Percentiles rank a stretch among this genome's conserved stretches.
Evolutionary conservation across 2,329 filamentous ascomycete species (phyloP).

Genomic region (Fusarium sp.): DNA sequence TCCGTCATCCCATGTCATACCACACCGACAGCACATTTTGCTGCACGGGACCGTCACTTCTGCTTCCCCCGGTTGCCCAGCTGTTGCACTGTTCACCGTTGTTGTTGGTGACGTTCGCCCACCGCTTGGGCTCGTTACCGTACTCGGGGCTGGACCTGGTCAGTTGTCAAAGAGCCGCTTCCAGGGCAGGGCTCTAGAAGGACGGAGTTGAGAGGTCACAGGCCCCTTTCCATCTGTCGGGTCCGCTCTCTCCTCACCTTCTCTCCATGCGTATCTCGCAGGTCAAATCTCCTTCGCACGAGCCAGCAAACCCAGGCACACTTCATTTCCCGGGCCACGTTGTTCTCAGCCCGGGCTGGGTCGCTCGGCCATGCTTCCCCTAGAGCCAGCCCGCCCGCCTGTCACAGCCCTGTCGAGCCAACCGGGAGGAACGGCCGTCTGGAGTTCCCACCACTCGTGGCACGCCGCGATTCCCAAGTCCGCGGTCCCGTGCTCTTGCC

Average conservation of each 20-base stretch:
- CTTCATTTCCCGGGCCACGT: slow-evolving; percentile 33
- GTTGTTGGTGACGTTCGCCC: slow-evolving; percentile 36
- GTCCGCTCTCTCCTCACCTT: background rate
- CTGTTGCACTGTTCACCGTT: slow-evolving; percentile 32
- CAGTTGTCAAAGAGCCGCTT: slow-evolving; percentile 9
- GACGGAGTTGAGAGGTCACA: slow-evolving; percentile 4
- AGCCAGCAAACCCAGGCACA: slow-evolving; percentile 27
- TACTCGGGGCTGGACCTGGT: slow-evolving; percentile 7
- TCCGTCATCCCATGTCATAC: slow-evolving; percentile 43
- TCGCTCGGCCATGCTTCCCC: slow-evolving; percentile 8
- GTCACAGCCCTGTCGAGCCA: slow-evolving; percentile 39
- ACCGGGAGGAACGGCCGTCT: slow-evolving; percentile 34
- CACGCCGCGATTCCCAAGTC: slow-evolving; percentile 26
- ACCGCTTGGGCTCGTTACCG: slow-evolving; percentile 25
- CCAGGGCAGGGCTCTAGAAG: slow-evolving; percentile 5
- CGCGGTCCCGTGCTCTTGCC: slow-evolving; percentile 39
- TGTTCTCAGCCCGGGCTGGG: slow-evolving; percentile 20
- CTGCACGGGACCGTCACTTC: slow-evolving; percentile 37
- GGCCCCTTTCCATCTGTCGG: slow-evolving; percentile 27
- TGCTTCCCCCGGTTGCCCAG: slow-evolving; percentile 31
- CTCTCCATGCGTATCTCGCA: slow-evolving; percentile 18
- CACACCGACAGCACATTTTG: slow-evolving; percentile 32
- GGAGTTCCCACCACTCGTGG: slow-evolving; percentile 35
- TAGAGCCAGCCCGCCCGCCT: slow-evolving; percentile 22
- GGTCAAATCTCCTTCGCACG: slow-evolving; percentile 34